phyloP scores from a whole-genome alignment of 176 grass and related monocot genomes.

The Rhipidocladum racemiflorum region DNA sequence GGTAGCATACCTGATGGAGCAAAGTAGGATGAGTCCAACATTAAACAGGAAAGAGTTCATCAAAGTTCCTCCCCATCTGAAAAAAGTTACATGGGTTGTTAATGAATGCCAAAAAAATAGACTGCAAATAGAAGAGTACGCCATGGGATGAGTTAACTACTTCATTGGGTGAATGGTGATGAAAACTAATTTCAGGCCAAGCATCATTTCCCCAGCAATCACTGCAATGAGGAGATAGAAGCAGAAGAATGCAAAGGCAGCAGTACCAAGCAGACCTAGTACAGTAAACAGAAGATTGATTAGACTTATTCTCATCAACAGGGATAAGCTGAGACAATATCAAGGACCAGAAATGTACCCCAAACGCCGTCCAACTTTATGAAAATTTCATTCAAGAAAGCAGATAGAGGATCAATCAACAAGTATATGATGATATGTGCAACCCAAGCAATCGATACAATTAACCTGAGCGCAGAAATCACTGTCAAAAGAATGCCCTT shows the following conservation, averaged over 20 bases:
- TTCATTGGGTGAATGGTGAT: slow-evolving; percentile 99
- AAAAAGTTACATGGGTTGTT: slow-evolving; percentile 31
- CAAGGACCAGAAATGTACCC: slow-evolving; percentile 59
- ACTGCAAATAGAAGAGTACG: neutral
- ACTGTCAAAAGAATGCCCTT: slow-evolving; percentile 13
- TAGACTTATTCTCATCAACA: neutral
- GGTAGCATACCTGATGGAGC: slow-evolving; percentile 78
- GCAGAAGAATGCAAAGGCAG: slow-evolving; percentile 98
- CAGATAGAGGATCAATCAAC: slow-evolving; percentile 78
- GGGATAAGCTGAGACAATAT: slow-evolving; percentile 29
- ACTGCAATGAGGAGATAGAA: slow-evolving; percentile 96
- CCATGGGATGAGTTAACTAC: slow-evolving; percentile 45
- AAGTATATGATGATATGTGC: slow-evolving; percentile 95
- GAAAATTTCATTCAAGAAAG: slow-evolving; percentile 99
- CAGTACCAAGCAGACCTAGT: slow-evolving; percentile 96
- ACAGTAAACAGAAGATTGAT: slow-evolving; percentile 24
- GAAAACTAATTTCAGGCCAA: slow-evolving; percentile 97
- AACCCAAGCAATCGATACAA: slow-evolving; percentile 97
- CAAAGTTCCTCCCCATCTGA: slow-evolving; percentile 92
- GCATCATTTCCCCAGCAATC: slow-evolving; percentile 98
- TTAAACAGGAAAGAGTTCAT: slow-evolving; percentile 99
- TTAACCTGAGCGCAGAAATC: slow-evolving; percentile 55
- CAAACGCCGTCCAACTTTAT: slow-evolving; percentile 90
- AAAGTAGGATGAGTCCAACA: slow-evolving; percentile 93
- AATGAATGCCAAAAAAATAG: slow-evolving; percentile 19